Percentiles rank a stretch among this genome's conserved stretches.
These are phyloP conservation scores for Arachnopeziza araneosa DNA, from an alignment of 2,329 filamentous ascomycete species.

Conservation along the genomic window DNA sequence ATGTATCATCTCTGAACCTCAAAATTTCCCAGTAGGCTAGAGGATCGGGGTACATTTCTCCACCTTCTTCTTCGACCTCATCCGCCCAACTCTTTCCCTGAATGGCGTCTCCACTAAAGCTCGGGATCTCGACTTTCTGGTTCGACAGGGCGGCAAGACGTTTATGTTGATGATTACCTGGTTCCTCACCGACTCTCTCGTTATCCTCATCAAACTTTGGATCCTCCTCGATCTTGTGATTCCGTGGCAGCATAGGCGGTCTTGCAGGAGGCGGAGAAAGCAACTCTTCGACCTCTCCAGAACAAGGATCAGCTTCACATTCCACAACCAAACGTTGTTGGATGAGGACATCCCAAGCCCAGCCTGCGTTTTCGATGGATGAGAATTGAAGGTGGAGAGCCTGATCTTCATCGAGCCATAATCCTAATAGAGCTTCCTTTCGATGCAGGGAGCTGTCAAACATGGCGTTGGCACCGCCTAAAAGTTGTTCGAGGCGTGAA, in stretches of 20 bases:
- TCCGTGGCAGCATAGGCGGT: constrained; percentile 6
- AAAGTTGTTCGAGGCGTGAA: constrained; percentile 9
- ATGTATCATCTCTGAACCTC: too few relatives aligned
- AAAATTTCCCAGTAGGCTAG: too few relatives aligned
- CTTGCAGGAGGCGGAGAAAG: background rate
- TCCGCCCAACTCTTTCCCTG: constrained; percentile 20
- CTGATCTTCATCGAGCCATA: constrained; percentile 15
- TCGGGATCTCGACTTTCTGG: constrained; percentile 15
- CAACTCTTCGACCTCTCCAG: constrained; percentile 20
- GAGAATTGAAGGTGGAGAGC: constrained; percentile 24
- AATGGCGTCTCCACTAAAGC: constrained; percentile 10
- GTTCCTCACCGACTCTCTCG: background rate
- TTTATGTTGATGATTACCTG: background rate
- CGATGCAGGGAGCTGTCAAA: background rate
- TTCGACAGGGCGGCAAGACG: constrained; percentile 11
- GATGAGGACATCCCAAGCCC: constrained; percentile 13
- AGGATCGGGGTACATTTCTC: too few relatives aligned
- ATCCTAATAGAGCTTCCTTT: constrained; percentile 13
- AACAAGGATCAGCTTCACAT: constrained; percentile 21
- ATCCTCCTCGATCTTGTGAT: background rate
- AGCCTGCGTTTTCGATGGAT: constrained; percentile 13
- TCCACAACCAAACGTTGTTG: background rate
- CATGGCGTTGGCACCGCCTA: constrained; percentile 5
- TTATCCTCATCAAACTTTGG: background rate
- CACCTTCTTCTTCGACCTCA: constrained; percentile 17